Evolutionary conservation across 164 flowering plant species (phyloP).

Genomic region (Umbellularia californica): DNA sequence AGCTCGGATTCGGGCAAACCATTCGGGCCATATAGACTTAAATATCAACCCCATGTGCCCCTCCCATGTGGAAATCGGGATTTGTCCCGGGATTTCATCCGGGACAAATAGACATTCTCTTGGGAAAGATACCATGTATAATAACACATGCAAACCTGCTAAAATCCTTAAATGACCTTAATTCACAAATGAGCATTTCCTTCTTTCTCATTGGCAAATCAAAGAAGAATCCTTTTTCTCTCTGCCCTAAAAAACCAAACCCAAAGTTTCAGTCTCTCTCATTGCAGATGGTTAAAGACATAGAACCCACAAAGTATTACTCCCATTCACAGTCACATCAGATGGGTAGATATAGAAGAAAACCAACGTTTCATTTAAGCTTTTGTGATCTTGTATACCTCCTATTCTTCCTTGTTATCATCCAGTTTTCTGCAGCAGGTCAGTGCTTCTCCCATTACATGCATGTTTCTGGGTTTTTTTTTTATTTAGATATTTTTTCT

Average conservation of each 20-base stretch:
- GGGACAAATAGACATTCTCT: too few relatives aligned
- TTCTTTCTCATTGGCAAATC: neutral
- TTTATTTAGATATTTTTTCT: neutral
- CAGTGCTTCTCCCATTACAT: neutral
- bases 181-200: neutral
- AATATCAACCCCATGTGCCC: too few relatives aligned
- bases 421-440: neutral
- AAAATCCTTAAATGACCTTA: too few relatives aligned
- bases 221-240: neutral
- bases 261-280: neutral
- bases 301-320: neutral
- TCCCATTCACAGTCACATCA: neutral
- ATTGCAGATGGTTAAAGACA: too few relatives aligned
- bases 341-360: neutral
- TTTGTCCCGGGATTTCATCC: too few relatives aligned
- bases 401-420: neutral
- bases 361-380: neutral
- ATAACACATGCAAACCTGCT: too few relatives aligned
- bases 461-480: neutral
- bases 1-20: too few relatives aligned
- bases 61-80: too few relatives aligned
- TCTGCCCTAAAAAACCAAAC: neutral
- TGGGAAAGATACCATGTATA: too few relatives aligned
- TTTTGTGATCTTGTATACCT: neutral
- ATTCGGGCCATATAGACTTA: too few relatives aligned